These are phyloP conservation scores for Echria macrotheca DNA, from an alignment of 495 filamentous ascomycete species.

Conservation along the genomic window DNA sequence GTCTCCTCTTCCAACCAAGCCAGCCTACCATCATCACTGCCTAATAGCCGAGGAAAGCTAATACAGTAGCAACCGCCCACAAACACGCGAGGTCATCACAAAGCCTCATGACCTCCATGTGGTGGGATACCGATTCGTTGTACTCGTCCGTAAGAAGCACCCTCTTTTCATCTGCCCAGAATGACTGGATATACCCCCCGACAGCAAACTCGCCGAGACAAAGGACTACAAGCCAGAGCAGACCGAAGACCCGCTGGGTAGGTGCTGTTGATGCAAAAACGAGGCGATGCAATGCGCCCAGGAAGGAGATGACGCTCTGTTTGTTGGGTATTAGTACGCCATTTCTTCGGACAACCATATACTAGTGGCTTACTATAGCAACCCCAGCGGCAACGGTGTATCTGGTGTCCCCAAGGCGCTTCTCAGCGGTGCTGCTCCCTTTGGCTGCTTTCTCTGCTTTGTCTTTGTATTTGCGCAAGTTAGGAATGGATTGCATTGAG, in stretches of 20 bases:
- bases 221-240: not conserved
- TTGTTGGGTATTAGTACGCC: not conserved
- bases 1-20: not conserved
- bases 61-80: not conserved
- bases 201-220: conserved; percentile 1
- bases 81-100: conserved; percentile 6
- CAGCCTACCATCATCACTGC: not conserved
- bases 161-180: conserved; percentile 2
- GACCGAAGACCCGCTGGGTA: not conserved
- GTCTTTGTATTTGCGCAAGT: not conserved
- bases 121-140: conserved; percentile 5
- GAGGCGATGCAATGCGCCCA: conserved; percentile 1
- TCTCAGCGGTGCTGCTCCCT: not conserved
- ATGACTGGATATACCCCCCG: not conserved
- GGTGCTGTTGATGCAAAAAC: not conserved
- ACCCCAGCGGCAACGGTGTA: not conserved
- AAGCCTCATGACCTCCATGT: conserved; percentile 5
- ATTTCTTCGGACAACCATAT: not conserved
- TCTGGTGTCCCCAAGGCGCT: not conserved
- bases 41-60: conserved; percentile 2
- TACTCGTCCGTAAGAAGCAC: conserved; percentile 3
- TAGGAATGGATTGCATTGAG: not conserved
- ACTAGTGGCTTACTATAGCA: not conserved
- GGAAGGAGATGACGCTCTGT: not conserved
- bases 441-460: not conserved